Evolutionary conservation across 495 filamentous ascomycete species (phyloP).

Genomic region (Talaromyces ruber): DNA sequence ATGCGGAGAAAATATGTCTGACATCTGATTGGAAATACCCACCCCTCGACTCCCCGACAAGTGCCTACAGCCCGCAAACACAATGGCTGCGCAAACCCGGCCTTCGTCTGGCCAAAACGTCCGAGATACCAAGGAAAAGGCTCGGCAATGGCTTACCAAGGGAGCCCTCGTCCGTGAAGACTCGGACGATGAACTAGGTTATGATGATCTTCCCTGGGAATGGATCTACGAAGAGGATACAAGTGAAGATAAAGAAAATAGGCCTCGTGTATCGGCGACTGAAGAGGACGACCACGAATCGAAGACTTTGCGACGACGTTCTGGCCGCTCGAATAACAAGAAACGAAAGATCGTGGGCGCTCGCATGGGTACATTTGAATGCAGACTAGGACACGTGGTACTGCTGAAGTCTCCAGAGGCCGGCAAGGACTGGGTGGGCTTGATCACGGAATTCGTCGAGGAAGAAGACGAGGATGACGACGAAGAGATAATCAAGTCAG

Average conservation of each 20-base stretch:
- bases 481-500: constrained; percentile 43
- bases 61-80: not conserved
- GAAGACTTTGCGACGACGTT: constrained; percentile 19
- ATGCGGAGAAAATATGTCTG: not conserved
- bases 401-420: constrained; percentile 77
- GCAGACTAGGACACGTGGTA: constrained; percentile 70
- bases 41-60: not conserved
- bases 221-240: constrained; percentile 62
- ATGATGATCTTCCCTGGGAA: constrained; percentile 82
- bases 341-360: constrained; percentile 62
- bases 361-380: constrained; percentile 77
- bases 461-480: constrained; percentile 51
- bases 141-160: constrained; percentile 54
- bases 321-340: constrained; percentile 13
- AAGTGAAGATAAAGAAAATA: constrained; percentile 10
- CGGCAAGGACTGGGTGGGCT: constrained; percentile 82
- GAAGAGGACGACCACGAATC: constrained; percentile 29
- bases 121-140: constrained; percentile 25
- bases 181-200: constrained; percentile 84
- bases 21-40: not conserved
- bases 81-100: not conserved
- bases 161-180: constrained; percentile 69
- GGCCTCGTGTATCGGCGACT: constrained; percentile 6
- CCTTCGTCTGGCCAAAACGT: not conserved
- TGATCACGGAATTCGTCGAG: constrained; percentile 71